phyloP scores from a whole-genome alignment of 495 filamentous ascomycete genomes.

The Letharia columbiana region DNA sequence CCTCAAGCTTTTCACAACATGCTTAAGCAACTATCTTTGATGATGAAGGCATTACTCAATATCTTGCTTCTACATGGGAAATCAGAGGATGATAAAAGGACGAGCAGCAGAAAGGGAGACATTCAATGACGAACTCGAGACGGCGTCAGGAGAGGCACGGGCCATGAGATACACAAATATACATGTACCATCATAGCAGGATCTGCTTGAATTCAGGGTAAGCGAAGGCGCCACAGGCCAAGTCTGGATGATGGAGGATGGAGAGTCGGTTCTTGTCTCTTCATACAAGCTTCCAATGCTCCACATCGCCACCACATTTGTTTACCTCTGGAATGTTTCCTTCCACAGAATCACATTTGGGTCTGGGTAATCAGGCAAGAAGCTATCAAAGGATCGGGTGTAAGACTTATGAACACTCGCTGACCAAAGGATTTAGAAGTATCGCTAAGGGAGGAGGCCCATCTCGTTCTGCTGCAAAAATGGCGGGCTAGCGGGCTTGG shows the following conservation, averaged over 20 bases:
- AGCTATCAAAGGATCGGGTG: background rate
- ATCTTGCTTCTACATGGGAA: background rate
- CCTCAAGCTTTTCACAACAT: background rate
- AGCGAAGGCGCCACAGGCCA: background rate
- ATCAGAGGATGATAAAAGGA: background rate
- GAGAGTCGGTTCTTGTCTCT: background rate
- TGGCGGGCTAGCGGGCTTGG: background rate
- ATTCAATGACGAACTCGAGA: background rate
- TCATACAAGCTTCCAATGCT: background rate
- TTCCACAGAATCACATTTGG: background rate
- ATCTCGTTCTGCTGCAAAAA: background rate
- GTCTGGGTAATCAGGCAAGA: background rate
- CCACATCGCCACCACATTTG: conserved; percentile 4
- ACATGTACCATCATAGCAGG: background rate
- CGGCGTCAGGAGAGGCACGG: background rate
- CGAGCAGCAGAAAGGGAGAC: background rate
- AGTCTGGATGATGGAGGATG: background rate
- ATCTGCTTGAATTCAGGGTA: background rate
- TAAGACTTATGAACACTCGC: background rate
- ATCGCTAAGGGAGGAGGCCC: background rate
- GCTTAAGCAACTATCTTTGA: background rate
- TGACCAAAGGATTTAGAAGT: background rate
- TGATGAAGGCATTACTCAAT: background rate
- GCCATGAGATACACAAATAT: background rate
- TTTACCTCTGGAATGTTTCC: background rate